Evolutionary conservation across 441 rosid species (phyloP).

Genomic region (Gossypium schwendimanii): DNA sequence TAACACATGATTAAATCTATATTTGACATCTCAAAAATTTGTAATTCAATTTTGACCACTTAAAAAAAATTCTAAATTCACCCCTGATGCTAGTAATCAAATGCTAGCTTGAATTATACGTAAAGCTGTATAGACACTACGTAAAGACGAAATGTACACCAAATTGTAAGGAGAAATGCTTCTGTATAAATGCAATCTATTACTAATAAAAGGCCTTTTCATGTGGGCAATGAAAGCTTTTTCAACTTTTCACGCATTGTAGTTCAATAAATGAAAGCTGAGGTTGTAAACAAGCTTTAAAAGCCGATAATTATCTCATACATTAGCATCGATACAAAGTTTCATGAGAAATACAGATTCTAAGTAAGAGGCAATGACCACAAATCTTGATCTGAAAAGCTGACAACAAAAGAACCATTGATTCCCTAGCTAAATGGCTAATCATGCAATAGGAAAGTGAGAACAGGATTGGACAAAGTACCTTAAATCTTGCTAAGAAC

Average conservation of each 20-base stretch:
- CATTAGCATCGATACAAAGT: neutral
- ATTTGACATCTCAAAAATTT: too few species aligned
- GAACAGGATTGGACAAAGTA: neutral
- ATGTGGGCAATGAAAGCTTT: neutral
- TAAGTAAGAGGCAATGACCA: neutral
- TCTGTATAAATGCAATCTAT: constrained; percentile 8
- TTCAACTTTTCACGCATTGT: neutral
- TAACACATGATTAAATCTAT: too few species aligned
- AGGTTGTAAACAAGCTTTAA: neutral
- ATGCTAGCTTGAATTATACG: constrained; percentile 22
- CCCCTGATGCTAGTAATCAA: neutral
- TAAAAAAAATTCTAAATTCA: too few species aligned
- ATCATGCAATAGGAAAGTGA: neutral
- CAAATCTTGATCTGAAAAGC: neutral
- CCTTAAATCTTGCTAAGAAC: constrained; percentile 55
- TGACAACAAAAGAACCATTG: neutral
- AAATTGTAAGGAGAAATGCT: constrained; percentile 18
- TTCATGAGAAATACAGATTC: neutral
- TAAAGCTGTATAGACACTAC: constrained; percentile 26
- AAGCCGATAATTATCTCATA: constrained; percentile 10
- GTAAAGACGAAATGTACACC: constrained; percentile 21
- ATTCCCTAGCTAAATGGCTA: constrained; percentile 19
- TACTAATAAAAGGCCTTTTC: neutral
- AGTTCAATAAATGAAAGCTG: constrained; percentile 13
- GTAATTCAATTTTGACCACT: too few species aligned